Percentiles rank a stretch among this genome's conserved stretches.
Evolutionary conservation across 495 filamentous ascomycete genomes (phyloP).

Genomic region (Rostrohypoxylon terebratum): DNA sequence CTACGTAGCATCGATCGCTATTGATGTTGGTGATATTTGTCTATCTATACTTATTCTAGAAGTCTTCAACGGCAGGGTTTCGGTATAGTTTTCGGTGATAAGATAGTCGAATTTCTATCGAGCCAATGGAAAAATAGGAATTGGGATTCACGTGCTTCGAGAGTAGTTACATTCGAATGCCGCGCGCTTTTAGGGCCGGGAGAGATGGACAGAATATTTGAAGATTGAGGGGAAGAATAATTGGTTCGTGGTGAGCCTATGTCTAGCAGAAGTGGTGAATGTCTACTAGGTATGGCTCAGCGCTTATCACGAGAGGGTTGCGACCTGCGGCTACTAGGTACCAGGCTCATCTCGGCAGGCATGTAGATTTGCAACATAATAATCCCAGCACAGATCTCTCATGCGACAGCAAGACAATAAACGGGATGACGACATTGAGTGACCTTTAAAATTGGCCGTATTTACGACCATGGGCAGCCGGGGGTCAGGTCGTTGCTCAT

Average conservation of each 20-base stretch:
- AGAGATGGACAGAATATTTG: not conserved
- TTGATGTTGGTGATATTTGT: constrained; percentile 1
- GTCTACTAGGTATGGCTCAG: constrained; percentile 17
- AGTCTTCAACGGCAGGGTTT: constrained; percentile 4
- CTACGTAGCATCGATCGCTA: not conserved
- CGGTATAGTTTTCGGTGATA: not conserved
- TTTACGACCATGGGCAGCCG: constrained; percentile 22
- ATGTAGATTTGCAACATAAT: constrained; percentile 20
- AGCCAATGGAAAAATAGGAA: constrained; percentile 29
- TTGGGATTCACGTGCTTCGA: not conserved
- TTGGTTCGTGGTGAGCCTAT: constrained; percentile 21
- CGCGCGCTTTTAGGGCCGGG: constrained; percentile 35
- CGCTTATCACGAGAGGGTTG: constrained; percentile 30
- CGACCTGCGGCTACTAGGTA: constrained; percentile 20
- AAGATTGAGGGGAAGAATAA: constrained; percentile 11
- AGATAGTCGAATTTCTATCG: not conserved
- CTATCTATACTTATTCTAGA: constrained; percentile 20
- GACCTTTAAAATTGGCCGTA: constrained; percentile 9
- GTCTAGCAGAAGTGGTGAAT: constrained; percentile 15
- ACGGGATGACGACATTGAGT: constrained; percentile 36
- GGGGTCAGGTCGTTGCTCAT: not conserved
- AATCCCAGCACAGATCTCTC: constrained; percentile 36
- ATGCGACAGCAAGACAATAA: constrained; percentile 26
- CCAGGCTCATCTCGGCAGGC: constrained; percentile 24
- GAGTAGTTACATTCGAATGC: constrained; percentile 16